Conservation (phyloP, 768 basidiomycete genomes). For the Psilocybe subaeruginosa region DNA sequence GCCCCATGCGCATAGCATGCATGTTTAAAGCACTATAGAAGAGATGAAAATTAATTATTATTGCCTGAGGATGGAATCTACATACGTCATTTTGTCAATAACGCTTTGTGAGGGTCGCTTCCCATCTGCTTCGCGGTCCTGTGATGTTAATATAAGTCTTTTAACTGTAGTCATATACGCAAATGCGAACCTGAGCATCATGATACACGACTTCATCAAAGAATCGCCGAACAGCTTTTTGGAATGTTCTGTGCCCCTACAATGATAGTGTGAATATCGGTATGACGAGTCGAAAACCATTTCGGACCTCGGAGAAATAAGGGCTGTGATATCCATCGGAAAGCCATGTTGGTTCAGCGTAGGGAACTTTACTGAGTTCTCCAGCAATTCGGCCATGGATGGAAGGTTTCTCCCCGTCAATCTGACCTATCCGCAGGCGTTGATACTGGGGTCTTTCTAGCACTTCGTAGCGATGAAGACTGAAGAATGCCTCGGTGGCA, state of each 20-base stretch:
- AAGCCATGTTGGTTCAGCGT: slow-evolving; percentile 89
- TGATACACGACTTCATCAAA: slow-evolving; percentile 69
- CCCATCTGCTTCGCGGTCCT: slow-evolving; percentile 78
- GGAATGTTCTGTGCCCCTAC: slow-evolving; percentile 61
- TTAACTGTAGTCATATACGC: not conserved
- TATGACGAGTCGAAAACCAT: not conserved
- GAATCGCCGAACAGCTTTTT: slow-evolving; percentile 67
- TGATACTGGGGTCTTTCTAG: slow-evolving; percentile 74
- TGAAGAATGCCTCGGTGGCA: slow-evolving; percentile 86
- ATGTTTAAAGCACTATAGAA: slow-evolving; percentile 61
- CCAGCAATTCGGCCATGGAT: slow-evolving; percentile 57
- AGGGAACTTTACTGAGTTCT: slow-evolving; percentile 75
- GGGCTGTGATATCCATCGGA: slow-evolving; percentile 68
- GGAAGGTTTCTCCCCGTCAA: slow-evolving; percentile 62
- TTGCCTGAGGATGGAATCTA: slow-evolving; percentile 31
- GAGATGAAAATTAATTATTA: not conserved
- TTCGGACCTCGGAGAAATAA: slow-evolving; percentile 67
- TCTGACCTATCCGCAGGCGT: slow-evolving; percentile 73
- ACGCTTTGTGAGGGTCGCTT: slow-evolving; percentile 82
- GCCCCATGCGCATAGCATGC: slow-evolving; percentile 93
- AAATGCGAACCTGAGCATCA: slow-evolving; percentile 33
- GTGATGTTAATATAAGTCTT: not conserved
- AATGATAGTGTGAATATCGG: slow-evolving; percentile 33
- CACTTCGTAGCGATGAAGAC: slow-evolving; percentile 87
- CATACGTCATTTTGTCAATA: slow-evolving; percentile 87